Base-by-base conservation (phyloP, 192 early-diverging fungal genomes). In the Backusella psychrophila region DNA sequence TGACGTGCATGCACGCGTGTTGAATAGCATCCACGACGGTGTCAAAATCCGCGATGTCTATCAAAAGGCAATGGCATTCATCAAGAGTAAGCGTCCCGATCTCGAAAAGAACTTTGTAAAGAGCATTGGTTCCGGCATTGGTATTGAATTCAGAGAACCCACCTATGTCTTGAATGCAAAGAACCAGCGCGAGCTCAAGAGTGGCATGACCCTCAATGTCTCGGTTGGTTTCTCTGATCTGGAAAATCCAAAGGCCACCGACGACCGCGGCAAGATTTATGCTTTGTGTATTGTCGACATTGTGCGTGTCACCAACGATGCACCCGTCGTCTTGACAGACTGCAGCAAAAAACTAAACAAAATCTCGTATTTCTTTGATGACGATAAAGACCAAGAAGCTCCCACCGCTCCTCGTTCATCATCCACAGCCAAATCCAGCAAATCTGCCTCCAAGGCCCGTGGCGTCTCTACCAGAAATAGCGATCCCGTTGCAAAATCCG, bases 111-210 rank as follows among this genome's bases (percentile, higher is more conserved):
- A 94, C 75, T 96, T 99, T 84, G 87, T 93, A 29, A 96, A 96
- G 77, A 94, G 88, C 82, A 88, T 92, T 73, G 98, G 98, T 36
- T 96, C 90, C 80, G 91, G 90, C 82, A 98, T 94, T 71, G 98
- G 98, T 12, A 94, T 98, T 66, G 97, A 99, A 85, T 95, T 98
- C 75, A 86, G 93, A 46, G 98, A 99, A 76, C 88, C 92, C 12
- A 86, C 83, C 26, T 97, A 93, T 84, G 81, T 90, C 14, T 87
- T 99, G 65, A 88, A 86, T 38, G 74, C 87, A n/a, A 95, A 94
- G 71, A 94, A 91, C 78, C 68, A 76, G 34, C 85, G 87, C 69
- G 83, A 86, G 41, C 82, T 99, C 66, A 84, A 92, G 74, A 82
- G 88, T 1, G 93, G 92, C 49, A 98, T 98, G 96, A 89, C 94